Evolutionary conservation across 2,329 filamentous ascomycete genomes (phyloP), one percentile per base, ranked within the genome.

Genomic region (Incumbomyces delicatus): DNA sequence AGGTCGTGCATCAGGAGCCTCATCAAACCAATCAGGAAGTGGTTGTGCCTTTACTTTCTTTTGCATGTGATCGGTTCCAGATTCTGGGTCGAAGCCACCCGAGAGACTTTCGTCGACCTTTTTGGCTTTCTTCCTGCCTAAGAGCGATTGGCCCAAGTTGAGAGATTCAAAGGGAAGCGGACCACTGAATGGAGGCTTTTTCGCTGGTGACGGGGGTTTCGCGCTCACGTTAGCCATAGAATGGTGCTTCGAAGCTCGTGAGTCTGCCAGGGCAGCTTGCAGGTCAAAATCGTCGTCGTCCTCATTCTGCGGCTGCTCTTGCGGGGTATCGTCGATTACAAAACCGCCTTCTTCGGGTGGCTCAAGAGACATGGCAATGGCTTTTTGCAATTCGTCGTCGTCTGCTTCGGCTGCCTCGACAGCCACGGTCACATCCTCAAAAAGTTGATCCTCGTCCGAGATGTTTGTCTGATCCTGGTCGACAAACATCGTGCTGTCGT

Each of bases 121-220:
- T 58, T 69, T 69, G 68, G 67, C 73, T 56, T 70, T 76, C 63
- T 70, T 75, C 62, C 66, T 74, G 22, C 67, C 70, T 12, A 69
- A 62, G 10, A 70, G 63, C 31, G 77, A 81, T 43, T 77, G 81
- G 37, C 84, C 80, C 1, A 95, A 73, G 59, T 87, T 75, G 6
- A 83, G 67, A 42, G 75, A 90, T 56, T 95, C 88, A 59, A 98
- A 98, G 0, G 92, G 92, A 4, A 98, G 65, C 0, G 89, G 87
- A 0, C 90, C 90, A 53, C 78, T 78, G 59, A 94, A 85, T 37
- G 51, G 48, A 6, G 52, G 46, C 18, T 44, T 31, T 27, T 46
- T 36, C 13, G 14, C n/a, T 13, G 36, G 11, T 14, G 42, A 27
- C 41, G 47, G 46, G 2, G 78, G 72, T 55, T 80, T 78, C 31